Evolutionary conservation across 2,329 filamentous ascomycete species (phyloP), one percentile per base, ranked within the genome.

Genomic region (Colletotrichum sp.): DNA sequence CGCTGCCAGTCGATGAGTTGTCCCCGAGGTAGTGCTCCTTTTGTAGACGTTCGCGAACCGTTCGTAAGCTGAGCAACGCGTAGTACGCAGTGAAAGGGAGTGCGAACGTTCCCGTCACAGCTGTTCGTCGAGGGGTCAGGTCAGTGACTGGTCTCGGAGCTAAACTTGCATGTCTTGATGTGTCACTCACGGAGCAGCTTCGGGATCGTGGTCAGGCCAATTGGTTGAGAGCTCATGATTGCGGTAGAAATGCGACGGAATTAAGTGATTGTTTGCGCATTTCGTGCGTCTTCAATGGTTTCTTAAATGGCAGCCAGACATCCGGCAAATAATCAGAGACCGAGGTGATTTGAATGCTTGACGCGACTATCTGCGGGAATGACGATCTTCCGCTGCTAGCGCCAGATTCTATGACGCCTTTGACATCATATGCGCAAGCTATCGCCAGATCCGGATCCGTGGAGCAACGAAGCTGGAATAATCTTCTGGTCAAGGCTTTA

Each of bases 1-100:
- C 7, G 9, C 36, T 48, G 59, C 43, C n/a, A 30, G 26, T 55
- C 6, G 68, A 72, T 7, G 72, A 72, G 61, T 55, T 55, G 14
- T 75, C 52, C 2, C 72, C 68, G 34, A 75, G 68, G 30, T 75
- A 75, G 16, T 72, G 68, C 24, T 72, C 26, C 6, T 66, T 61
- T 34, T 55, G 43, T 2, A 75, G 24, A 7, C 72, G 68, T 28
- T 75, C 59, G 36, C 48, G 34, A 13, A 75, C 68, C 24, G 71
- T 63, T 12, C 68, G 60, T n/a, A 75, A 18, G 28, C 68, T 75
- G 36, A 75, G 72, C 12, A 75, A 55, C 13, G 61, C 68, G 61
- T 75, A 75, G 61, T 72, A 75, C 14, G 61, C 30, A 12, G 72
- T 72, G 36, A 75, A 75, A 3, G 72, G 72, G 9, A 75, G 68